These are phyloP conservation scores for Penicillium ochrochloron DNA, from an alignment of 495 filamentous ascomycete species.

Conservation along the genomic window DNA sequence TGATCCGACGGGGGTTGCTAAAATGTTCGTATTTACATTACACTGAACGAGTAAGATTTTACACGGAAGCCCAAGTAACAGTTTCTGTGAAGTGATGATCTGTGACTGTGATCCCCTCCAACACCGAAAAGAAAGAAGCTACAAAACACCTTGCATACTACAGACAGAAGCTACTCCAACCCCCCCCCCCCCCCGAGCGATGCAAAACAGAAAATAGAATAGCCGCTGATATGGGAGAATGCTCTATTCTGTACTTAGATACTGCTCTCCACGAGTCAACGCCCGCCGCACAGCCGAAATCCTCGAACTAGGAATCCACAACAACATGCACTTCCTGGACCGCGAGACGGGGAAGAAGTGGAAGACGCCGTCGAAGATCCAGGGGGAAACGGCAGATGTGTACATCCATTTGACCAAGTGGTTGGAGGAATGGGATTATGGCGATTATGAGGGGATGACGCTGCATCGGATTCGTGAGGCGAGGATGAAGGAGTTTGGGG, in stretches of 20 bases:
- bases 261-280: constrained; percentile 15
- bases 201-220: too few relatives aligned
- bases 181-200: too few relatives aligned
- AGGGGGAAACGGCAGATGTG: neutral
- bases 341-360: neutral
- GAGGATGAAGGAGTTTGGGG: constrained; percentile 4
- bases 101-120: neutral
- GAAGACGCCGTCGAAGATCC: neutral
- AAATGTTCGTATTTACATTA: neutral
- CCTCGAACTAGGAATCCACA: constrained; percentile 19
- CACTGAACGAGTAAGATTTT: too few relatives aligned
- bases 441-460: constrained; percentile 25
- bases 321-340: constrained; percentile 12
- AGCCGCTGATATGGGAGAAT: too few relatives aligned
- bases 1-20: neutral
- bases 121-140: too few relatives aligned
- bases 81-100: too few relatives aligned
- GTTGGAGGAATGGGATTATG: constrained; percentile 25
- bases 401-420: constrained; percentile 18
- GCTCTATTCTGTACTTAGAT: too few relatives aligned
- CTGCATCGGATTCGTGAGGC: constrained; percentile 5
- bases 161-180: too few relatives aligned
- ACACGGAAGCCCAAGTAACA: too few relatives aligned
- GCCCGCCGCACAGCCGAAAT: constrained; percentile 22
- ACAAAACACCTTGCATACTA: too few relatives aligned